Evolutionary conservation across 805 yeast species (phyloP).

Genomic region (Grigorovia yakushimaensis): DNA sequence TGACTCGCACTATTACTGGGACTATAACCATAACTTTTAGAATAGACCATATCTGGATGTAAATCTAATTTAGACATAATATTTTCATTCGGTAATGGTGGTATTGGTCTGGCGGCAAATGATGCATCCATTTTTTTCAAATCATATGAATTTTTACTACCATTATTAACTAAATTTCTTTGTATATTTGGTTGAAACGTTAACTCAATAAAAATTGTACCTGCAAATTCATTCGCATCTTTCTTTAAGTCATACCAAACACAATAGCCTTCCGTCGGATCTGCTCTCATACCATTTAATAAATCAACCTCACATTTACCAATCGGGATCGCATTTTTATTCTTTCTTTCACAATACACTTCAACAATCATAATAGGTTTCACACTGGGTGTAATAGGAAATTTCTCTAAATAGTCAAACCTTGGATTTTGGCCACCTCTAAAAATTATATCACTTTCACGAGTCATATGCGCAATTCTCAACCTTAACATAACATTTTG

Average conservation of each 20-base stretch:
- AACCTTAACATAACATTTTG: slow-evolving; percentile 87
- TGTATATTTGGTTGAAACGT: slow-evolving; percentile 60
- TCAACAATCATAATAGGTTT: slow-evolving; percentile 59
- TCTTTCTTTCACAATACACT: slow-evolving; percentile 63
- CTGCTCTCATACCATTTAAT: slow-evolving; percentile 56
- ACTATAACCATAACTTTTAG: not conserved
- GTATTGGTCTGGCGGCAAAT: slow-evolving; percentile 23
- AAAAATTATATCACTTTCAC: slow-evolving; percentile 63
- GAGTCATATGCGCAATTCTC: slow-evolving; percentile 72
- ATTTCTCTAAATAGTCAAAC: slow-evolving; percentile 72
- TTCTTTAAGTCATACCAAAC: slow-evolving; percentile 68
- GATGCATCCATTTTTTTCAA: slow-evolving; percentile 18
- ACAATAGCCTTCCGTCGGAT: slow-evolving; percentile 69
- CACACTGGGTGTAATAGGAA: slow-evolving; percentile 53
- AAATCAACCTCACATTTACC: slow-evolving; percentile 77
- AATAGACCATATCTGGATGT: too few species aligned
- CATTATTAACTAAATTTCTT: not conserved
- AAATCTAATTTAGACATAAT: not conserved
- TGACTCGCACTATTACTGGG: not conserved
- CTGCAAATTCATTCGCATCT: slow-evolving; percentile 63
- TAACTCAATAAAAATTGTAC: slow-evolving; percentile 82
- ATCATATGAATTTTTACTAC: slow-evolving; percentile 8
- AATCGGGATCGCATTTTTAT: slow-evolving; percentile 75
- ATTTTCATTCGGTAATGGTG: slow-evolving; percentile 24
- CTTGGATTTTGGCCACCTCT: slow-evolving; percentile 93